phyloP scores from a whole-genome alignment of 352 stramenopile genomes.

The Pythium graminicola region DNA sequence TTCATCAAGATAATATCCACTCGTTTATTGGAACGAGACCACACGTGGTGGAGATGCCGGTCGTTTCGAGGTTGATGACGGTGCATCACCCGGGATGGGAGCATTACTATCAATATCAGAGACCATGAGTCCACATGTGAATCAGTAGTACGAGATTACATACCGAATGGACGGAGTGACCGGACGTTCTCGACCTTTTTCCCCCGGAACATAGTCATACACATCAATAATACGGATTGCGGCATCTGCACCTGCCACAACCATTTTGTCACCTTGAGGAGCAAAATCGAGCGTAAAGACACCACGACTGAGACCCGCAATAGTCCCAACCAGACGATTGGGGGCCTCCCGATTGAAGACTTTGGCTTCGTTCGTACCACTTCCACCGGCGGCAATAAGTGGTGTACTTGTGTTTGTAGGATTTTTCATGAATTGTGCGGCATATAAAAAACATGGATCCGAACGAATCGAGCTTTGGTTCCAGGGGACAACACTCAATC shows the following conservation, averaged over 20 bases:
- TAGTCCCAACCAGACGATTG: conserved; percentile 64
- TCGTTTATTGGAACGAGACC: conserved; percentile 27
- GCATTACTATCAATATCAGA: conserved; percentile 34
- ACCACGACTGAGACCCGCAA: conserved; percentile 69
- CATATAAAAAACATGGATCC: conserved; percentile 86
- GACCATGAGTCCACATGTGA: background rate
- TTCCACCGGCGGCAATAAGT: conserved; percentile 82
- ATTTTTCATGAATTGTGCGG: conserved; percentile 81
- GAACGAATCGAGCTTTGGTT: conserved; percentile 71
- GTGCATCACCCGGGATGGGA: conserved; percentile 38
- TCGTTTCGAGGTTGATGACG: conserved; percentile 32
- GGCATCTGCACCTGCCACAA: conserved; percentile 75
- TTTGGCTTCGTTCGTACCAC: conserved; percentile 87
- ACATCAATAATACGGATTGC: conserved; percentile 89
- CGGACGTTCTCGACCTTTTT: conserved; percentile 62
- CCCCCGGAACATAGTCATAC: conserved; percentile 63
- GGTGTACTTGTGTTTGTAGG: conserved; percentile 26
- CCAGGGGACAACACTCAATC: conserved; percentile 73
- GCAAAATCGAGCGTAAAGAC: conserved; percentile 86
- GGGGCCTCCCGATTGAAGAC: conserved; percentile 75
- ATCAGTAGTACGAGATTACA: background rate
- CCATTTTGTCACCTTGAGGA: conserved; percentile 67
- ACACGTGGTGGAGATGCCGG: conserved; percentile 46
- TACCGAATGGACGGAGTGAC: conserved; percentile 57
- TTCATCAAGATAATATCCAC: too few relatives aligned